Evolutionary conservation across 169 alveolate genomes (phyloP).

Genomic region (Perkinsus marinus): DNA sequence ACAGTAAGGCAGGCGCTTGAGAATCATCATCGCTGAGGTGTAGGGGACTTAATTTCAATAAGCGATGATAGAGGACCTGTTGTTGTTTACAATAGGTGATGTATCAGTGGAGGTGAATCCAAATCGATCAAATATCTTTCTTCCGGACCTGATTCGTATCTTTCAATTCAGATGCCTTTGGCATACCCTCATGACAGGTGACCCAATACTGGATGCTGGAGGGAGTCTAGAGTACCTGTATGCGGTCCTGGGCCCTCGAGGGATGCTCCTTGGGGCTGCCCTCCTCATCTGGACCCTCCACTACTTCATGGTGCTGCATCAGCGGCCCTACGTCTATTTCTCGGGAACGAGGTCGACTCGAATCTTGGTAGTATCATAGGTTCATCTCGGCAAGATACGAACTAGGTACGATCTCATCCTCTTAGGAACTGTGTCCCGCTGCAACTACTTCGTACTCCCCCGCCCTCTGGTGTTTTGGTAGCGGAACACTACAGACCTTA

Average conservation of each 20-base stretch:
- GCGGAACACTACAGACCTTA: neutral
- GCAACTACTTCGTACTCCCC: neutral
- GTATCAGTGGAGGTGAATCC: too few species aligned
- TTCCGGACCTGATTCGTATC: neutral
- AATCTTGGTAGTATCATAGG: neutral
- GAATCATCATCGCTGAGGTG: too few species aligned
- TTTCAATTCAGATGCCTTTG: neutral
- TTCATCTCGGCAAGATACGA: neutral
- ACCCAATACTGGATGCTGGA: neutral
- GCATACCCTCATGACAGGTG: neutral
- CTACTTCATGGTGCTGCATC: neutral
- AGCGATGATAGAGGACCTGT: too few species aligned
- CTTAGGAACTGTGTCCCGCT: neutral
- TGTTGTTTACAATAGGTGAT: too few species aligned
- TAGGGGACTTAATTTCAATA: too few species aligned
- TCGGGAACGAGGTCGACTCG: neutral
- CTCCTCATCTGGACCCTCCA: neutral
- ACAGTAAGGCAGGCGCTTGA: too few species aligned
- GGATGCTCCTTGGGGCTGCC: neutral
- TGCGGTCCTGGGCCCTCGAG: neutral
- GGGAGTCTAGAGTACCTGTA: neutral
- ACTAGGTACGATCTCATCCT: neutral
- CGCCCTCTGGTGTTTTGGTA: neutral
- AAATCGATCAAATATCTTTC: neutral
- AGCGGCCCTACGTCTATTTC: neutral